Conservation (phyloP, 148 eudicot genomes). For the Camellia lanceoleosa region DNA sequence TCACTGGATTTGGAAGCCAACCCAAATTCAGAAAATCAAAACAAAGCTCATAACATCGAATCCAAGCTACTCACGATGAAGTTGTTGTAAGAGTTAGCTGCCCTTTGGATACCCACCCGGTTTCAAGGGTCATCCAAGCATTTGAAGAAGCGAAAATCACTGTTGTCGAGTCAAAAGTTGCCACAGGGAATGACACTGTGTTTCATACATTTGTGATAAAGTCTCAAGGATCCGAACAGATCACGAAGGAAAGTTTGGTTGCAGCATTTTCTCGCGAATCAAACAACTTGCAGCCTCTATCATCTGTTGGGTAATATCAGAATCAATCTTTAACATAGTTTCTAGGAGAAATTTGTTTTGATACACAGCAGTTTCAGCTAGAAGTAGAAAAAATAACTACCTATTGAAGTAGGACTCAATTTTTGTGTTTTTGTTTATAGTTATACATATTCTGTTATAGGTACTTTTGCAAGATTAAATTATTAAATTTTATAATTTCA, state of each 20-base stretch:
- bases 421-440: slow-evolving; percentile 29
- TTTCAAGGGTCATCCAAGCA: slow-evolving; percentile 46
- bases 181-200: slow-evolving; percentile 48
- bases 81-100: slow-evolving; percentile 51
- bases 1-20: slow-evolving; percentile 25
- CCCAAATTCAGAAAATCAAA: slow-evolving; percentile 28
- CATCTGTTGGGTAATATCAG: slow-evolving; percentile 28
- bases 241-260: slow-evolving; percentile 66
- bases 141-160: slow-evolving; percentile 51
- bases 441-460: slow-evolving; percentile 27
- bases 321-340: slow-evolving; percentile 18
- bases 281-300: slow-evolving; percentile 30
- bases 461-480: slow-evolving; percentile 24
- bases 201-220: slow-evolving; percentile 58
- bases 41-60: slow-evolving; percentile 30
- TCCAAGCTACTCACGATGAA: slow-evolving; percentile 40
- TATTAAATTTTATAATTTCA: slow-evolving; percentile 14
- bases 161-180: slow-evolving; percentile 51
- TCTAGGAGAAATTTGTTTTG: slow-evolving; percentile 26
- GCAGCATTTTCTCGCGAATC: slow-evolving; percentile 49
- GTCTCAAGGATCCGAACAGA: slow-evolving; percentile 45
- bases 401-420: slow-evolving; percentile 24
- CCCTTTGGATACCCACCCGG: slow-evolving; percentile 65
- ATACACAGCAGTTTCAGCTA: slow-evolving; percentile 6
- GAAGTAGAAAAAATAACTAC: slow-evolving; percentile 26